These are phyloP conservation scores for Rubia yunnanensis DNA, from an alignment of 257 asterid genomes.

Conservation along the genomic window DNA sequence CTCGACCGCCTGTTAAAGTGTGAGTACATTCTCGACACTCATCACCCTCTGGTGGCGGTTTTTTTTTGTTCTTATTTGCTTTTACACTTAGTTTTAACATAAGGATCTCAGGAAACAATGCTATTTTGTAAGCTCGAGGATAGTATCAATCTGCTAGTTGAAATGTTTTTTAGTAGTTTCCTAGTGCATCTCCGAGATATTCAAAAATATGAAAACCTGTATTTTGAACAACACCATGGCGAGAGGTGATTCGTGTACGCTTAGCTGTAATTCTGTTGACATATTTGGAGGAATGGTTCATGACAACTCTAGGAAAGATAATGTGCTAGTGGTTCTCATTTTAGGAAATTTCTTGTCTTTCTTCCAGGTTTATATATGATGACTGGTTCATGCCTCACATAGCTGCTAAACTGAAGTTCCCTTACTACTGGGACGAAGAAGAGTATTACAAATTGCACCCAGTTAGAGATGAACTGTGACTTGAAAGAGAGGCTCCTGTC, in stretches of 20 bases:
- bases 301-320: neutral
- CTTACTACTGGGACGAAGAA: conserved; percentile 74
- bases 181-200: neutral
- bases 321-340: neutral
- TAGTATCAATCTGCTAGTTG: neutral
- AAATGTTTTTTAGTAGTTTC: neutral
- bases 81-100: neutral
- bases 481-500: neutral
- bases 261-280: neutral
- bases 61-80: neutral
- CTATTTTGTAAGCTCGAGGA: neutral
- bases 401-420: conserved; percentile 80
- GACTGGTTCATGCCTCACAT: conserved; percentile 92
- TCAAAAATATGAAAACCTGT: neutral
- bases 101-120: neutral
- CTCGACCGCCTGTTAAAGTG: conserved; percentile 92
- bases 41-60: neutral
- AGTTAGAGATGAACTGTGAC: conserved; percentile 67
- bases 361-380: conserved; percentile 70
- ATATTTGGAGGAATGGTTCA: neutral
- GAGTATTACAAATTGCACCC: conserved; percentile 37
- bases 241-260: neutral
- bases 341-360: conserved; percentile 4
- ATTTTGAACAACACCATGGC: neutral
- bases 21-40: conserved; percentile 25